Evolutionary conservation across 2,329 filamentous ascomycete species (phyloP), one percentile per base, ranked within the genome.

Genomic region (Aschersonia sp.): DNA sequence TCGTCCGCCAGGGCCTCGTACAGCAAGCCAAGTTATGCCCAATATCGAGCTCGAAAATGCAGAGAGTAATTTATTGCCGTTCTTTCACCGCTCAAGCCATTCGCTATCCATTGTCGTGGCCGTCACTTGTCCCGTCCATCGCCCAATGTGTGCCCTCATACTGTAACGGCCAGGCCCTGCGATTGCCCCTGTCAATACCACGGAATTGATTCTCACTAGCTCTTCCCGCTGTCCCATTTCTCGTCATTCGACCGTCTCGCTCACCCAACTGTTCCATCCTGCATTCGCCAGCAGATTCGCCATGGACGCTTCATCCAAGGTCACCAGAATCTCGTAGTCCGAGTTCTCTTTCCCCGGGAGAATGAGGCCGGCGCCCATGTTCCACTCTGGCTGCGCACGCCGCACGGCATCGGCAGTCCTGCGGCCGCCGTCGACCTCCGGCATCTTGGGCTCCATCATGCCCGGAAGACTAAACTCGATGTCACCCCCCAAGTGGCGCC

Each of bases 401-500:
- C 63, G 59, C 4, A 66, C 54, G 2, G 56, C 52, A n/a, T 61
- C 61, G 0, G 63, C 54, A 45, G 45, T 51, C 14, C 49, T 39
- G n/a, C 33, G 30, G n/a, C 39, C 33, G 8, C 9, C 14, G 11
- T 35, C 44, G 6, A 6, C 14, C 11, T 10, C 12, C 42, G 6
- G 6, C 6, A 12, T 2, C 43, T 30, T 42, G 3, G 30, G 8
- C 46, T 30, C 33, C 22, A n/a, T 11, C 6, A 46, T 10, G 14
- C 60, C 61, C 0, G 61, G 57, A 10, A 65, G 54, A 6, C 44
- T 31, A 57, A 68, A 71, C 50, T 58, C 53, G 5, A 63, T 60
- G 49, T 70, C 66, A 29, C 62, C 65, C 1, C 68, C 68, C 51
- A 71, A 65, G 48, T 63, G 60, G 6, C 66, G 58, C 68, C 68